Percentiles rank a stretch among this genome's conserved stretches.
Evolutionary conservation across 2,329 filamentous ascomycete genomes (phyloP).

Genomic region (Cryoendolithus antarcticus): DNA sequence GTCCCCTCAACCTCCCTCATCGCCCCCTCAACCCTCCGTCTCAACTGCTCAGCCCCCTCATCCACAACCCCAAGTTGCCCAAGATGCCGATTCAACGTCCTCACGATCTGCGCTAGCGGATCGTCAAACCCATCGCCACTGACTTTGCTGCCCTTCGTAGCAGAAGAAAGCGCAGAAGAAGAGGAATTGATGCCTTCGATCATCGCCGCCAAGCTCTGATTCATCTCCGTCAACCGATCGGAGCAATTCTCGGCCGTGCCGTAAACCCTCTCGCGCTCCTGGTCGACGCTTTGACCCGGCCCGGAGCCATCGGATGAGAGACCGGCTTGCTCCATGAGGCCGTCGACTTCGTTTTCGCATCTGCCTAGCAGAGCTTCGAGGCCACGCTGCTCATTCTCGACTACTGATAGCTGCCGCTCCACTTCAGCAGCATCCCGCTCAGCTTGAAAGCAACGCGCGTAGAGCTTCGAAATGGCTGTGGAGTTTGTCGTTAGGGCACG

Average conservation of each 20-base stretch:
- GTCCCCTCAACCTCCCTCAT: conserved; percentile 53
- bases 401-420: conserved; percentile 75
- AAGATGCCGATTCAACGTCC: conserved; percentile 86
- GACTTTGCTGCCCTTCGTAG: conserved; percentile 50
- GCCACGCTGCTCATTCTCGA: conserved; percentile 89
- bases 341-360: conserved; percentile 84
- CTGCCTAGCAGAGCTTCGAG: conserved; percentile 76
- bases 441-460: conserved; percentile 82
- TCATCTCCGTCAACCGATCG: conserved; percentile 84
- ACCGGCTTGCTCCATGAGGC: conserved; percentile 70
- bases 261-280: conserved; percentile 85
- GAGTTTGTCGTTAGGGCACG: conserved; percentile 84
- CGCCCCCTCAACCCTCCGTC: conserved; percentile 68
- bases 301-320: conserved; percentile 44
- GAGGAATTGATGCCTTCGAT: conserved; percentile 96
- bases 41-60: conserved; percentile 64
- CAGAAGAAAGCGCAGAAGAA: conserved; percentile 58
- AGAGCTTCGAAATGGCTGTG: conserved; percentile 88
- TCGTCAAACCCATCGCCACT: conserved; percentile 52
- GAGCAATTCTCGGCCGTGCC: conserved; percentile 89
- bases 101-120: conserved; percentile 86
- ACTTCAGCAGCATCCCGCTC: conserved; percentile 88
- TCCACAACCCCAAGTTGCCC: conserved; percentile 90
- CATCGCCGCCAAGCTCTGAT: conserved; percentile 85
- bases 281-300: conserved; percentile 67